Conservation (phyloP, 2,329 filamentous ascomycete genomes). For the Calycina marina region DNA sequence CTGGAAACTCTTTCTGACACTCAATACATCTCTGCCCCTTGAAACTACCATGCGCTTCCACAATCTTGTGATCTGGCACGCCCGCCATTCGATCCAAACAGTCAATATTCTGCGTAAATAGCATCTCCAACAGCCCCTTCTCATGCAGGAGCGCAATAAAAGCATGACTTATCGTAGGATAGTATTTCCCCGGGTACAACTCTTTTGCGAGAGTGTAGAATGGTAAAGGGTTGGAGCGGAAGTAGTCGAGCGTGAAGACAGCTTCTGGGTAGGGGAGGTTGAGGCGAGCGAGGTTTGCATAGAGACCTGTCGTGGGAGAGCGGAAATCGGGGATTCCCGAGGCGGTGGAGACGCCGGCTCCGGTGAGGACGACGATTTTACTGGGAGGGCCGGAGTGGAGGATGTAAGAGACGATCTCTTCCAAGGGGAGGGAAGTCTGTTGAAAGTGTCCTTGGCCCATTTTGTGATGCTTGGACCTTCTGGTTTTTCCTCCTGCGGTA, state of each 20-base stretch:
- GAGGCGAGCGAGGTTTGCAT: conserved; percentile 77
- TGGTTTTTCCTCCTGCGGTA: neutral
- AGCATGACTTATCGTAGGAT: conserved; percentile 77
- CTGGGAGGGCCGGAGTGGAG: conserved; percentile 31
- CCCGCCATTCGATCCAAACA: conserved; percentile 82
- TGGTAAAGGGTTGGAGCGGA: conserved; percentile 66
- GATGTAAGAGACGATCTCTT: conserved; percentile 70
- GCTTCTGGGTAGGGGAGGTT: conserved; percentile 82
- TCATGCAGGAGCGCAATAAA: conserved; percentile 73
- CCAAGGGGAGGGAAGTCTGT: conserved; percentile 53
- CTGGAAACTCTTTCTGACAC: conserved; percentile 59
- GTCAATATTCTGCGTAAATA: conserved; percentile 98
- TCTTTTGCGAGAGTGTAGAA: conserved; percentile 91
- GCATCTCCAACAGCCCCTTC: conserved; percentile 65
- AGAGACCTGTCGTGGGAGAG: conserved; percentile 83
- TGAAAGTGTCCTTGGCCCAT: conserved; percentile 86
- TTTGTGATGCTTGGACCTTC: conserved; percentile 25
- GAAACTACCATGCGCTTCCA: conserved; percentile 94
- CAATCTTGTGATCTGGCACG: conserved; percentile 63
- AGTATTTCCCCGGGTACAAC: conserved; percentile 78
- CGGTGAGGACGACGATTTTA: conserved; percentile 76
- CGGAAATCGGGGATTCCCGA: conserved; percentile 82
- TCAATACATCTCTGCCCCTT: conserved; percentile 84
- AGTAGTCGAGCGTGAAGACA: conserved; percentile 88
- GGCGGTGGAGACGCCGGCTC: conserved; percentile 73